Conservation (phyloP, 805 yeast species). For the Pichia insulana region DNA sequence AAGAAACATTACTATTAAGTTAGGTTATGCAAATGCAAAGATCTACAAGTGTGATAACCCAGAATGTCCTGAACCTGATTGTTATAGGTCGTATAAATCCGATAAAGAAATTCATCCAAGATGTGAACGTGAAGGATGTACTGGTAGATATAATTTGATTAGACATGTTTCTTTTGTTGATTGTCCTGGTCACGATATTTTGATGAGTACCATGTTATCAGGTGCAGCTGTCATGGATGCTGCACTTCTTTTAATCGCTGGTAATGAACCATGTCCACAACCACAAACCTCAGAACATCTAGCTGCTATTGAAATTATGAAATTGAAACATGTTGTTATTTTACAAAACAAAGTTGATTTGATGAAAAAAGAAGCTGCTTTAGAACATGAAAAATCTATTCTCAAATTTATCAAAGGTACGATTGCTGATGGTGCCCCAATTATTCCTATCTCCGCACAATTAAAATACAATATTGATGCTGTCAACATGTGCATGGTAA, state of each 20-base stretch:
- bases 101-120: conserved; percentile 93
- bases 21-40: conserved; percentile 98
- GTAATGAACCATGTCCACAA: conserved; percentile 99
- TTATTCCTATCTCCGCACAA: conserved; percentile 98
- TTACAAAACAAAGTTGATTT: conserved; percentile 97
- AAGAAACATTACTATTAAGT: conserved; percentile 96
- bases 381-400: conserved; percentile 91
- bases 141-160: conserved; percentile 79
- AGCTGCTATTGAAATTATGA: conserved; percentile 99
- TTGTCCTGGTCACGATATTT: conserved; percentile 99
- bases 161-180: conserved; percentile 98
- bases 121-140: conserved; percentile 80
- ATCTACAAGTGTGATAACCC: conserved; percentile 87
- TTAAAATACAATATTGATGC: conserved; percentile 98
- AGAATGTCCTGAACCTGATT: conserved; percentile 85
- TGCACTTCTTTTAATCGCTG: conserved; percentile 90
- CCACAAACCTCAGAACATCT: conserved; percentile 99
- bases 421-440: conserved; percentile 98
- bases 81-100: conserved; percentile 89
- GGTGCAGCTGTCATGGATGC: conserved; percentile 99
- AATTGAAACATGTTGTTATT: conserved; percentile 90
- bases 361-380: conserved; percentile 94
- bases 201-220: conserved; percentile 99
- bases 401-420: conserved; percentile 93
- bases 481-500: conserved; percentile 92